Evolutionary conservation across 2,329 filamentous ascomycete genomes (phyloP).

Genomic region (Exophiala spinifera): DNA sequence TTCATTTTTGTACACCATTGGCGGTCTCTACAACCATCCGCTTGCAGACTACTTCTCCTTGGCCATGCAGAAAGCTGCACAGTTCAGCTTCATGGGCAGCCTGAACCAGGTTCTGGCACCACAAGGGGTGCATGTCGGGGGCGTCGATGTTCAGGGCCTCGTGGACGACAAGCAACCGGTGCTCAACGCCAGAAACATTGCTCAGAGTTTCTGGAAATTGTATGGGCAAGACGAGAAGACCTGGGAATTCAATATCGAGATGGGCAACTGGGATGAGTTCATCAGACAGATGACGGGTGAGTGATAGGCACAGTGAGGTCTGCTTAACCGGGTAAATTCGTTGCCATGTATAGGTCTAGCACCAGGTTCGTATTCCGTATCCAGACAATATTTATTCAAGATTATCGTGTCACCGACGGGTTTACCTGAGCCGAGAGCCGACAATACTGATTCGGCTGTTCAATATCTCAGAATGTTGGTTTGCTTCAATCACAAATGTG

Average conservation of each 20-base stretch:
- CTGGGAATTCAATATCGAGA: constrained; percentile 23
- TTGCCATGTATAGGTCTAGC: no score
- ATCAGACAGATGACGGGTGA: constrained; percentile 8
- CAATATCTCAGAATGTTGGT: no score
- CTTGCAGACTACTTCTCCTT: constrained; percentile 13
- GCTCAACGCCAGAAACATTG: constrained; percentile 21
- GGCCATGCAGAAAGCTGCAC: constrained; percentile 21
- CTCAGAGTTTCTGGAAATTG: constrained; percentile 24
- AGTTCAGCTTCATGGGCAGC: constrained; percentile 16
- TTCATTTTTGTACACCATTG: constrained; percentile 18
- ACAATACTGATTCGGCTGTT: no score
- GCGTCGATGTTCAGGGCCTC: constrained; percentile 25
- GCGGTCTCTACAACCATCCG: constrained; percentile 12
- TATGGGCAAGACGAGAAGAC: constrained; percentile 24
- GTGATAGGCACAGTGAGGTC: background rate
- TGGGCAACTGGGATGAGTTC: constrained; percentile 18
- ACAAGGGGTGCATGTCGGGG: constrained; percentile 29
- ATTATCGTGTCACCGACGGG: no score
- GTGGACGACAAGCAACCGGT: constrained; percentile 22
- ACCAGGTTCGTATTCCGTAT: no score
- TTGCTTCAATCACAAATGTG: no score
- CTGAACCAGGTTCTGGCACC: constrained; percentile 15
- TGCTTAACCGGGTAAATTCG: no score
- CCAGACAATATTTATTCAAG: no score
- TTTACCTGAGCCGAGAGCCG: no score